Evolutionary conservation across 768 basidiomycete genomes (phyloP).

Genomic region (Rhodotorula taiwanensis): DNA sequence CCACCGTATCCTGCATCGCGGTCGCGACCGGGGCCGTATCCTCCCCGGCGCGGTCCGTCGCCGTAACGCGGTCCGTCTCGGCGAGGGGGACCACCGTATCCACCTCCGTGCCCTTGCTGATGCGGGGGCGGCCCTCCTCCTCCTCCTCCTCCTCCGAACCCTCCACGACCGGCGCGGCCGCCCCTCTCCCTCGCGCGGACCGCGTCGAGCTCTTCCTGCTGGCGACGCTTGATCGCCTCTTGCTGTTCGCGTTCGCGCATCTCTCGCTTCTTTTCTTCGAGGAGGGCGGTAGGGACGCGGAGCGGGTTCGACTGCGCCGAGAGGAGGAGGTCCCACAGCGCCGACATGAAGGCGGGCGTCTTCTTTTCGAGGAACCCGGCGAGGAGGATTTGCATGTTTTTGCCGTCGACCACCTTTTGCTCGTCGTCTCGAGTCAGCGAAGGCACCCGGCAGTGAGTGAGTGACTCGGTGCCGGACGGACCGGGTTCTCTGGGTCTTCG

Average conservation of each 20-base stretch:
- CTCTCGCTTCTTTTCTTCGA: constrained; percentile 88
- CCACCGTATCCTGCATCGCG: neutral
- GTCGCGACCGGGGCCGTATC: neutral
- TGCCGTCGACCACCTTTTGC: constrained; percentile 73
- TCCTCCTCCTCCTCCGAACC: constrained; percentile 38
- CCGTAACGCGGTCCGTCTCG: constrained; percentile 45
- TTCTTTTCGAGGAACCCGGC: constrained; percentile 86
- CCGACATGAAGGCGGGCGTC: constrained; percentile 76
- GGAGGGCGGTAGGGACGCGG: constrained; percentile 80
- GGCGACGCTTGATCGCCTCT: constrained; percentile 50
- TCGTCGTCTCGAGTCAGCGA: too few species aligned
- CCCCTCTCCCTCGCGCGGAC: constrained; percentile 59
- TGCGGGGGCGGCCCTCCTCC: too few species aligned
- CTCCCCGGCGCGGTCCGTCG: constrained; percentile 8
- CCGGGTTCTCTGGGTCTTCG: constrained; percentile 77
- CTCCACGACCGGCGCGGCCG: constrained; percentile 49
- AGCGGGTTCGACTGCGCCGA: constrained; percentile 84
- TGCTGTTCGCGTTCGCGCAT: constrained; percentile 54
- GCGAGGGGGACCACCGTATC: neutral
- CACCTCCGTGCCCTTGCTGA: neutral
- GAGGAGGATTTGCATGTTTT: constrained; percentile 90
- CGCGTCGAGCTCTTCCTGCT: constrained; percentile 57
- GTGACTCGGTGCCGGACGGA: constrained; percentile 44
- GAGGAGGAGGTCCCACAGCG: constrained; percentile 83
- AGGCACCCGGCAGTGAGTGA: too few species aligned